These are phyloP conservation scores for Diaporthe destruens DNA, from an alignment of 2,329 filamentous ascomycete genomes.

Conservation along the genomic window DNA sequence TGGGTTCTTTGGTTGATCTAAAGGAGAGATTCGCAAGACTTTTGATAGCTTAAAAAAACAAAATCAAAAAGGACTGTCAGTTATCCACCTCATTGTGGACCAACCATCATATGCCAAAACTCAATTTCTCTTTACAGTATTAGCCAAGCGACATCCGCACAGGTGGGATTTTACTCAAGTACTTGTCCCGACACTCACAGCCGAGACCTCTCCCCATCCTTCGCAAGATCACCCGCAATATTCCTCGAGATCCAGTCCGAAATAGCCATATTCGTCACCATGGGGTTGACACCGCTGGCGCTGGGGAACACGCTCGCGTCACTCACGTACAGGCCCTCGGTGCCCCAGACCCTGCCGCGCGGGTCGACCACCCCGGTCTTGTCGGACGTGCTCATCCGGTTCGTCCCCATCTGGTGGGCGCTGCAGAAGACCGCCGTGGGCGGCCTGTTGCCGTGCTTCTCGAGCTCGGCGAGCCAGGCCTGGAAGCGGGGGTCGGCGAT, in stretches of 20 bases:
- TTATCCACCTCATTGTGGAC: not conserved
- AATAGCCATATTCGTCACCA: constrained; percentile 79
- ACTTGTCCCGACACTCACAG: not conserved
- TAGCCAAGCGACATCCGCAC: not conserved
- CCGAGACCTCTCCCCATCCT: constrained; percentile 27
- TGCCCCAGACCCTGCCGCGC: constrained; percentile 71
- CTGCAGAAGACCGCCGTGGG: constrained; percentile 67
- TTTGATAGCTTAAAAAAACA: no score
- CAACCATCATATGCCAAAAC: not conserved
- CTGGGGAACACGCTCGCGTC: constrained; percentile 80
- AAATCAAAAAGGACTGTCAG: no score
- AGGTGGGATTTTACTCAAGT: not conserved
- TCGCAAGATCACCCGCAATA: constrained; percentile 59
- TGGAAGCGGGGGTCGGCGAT: constrained; percentile 70
- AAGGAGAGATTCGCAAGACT: no score
- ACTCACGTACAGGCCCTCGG: constrained; percentile 72
- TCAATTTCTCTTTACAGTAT: constrained; percentile 5
- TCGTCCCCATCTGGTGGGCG: constrained; percentile 82
- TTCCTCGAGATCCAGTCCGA: constrained; percentile 71
- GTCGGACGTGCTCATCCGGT: constrained; percentile 70
- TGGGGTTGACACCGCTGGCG: constrained; percentile 81
- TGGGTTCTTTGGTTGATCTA: no score
- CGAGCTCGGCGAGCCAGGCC: constrained; percentile 67
- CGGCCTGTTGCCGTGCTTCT: constrained; percentile 60
- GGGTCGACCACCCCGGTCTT: constrained; percentile 66